phyloP scores from a whole-genome alignment of 176 grass and related monocot genomes.

The Hyparrhenia diplandra region DNA sequence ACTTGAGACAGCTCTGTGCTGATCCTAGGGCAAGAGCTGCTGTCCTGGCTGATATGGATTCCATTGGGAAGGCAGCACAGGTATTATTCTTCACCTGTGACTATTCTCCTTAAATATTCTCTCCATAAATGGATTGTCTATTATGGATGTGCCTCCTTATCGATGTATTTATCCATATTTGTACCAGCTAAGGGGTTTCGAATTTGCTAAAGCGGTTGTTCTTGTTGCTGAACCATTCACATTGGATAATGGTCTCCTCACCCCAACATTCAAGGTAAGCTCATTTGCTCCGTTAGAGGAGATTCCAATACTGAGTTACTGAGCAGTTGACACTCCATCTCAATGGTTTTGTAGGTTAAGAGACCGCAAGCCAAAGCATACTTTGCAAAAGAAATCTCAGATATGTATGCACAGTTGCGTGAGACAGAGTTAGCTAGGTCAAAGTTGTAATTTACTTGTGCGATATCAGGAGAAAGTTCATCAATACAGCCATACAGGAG shows the following conservation, averaged over 20 bases:
- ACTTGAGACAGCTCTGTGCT: constrained; percentile 52
- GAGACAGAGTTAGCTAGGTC: constrained; percentile 27
- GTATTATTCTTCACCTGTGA: constrained; percentile 18
- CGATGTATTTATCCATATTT: background rate
- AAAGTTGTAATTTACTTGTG: constrained; percentile 19
- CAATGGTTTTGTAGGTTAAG: constrained; percentile 54
- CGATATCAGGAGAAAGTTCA: constrained; percentile 1
- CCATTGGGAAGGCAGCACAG: constrained; percentile 74
- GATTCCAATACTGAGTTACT: background rate
- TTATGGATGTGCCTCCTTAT: background rate
- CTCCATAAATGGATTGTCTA: background rate
- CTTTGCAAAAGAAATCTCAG: constrained; percentile 75
- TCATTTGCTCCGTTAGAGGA: background rate
- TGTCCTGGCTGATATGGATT: constrained; percentile 86
- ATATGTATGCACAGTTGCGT: constrained; percentile 64
- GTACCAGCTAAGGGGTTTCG: constrained; percentile 84
- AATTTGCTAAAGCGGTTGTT: constrained; percentile 73
- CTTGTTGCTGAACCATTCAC: constrained; percentile 83
- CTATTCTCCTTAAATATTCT: background rate
- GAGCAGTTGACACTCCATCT: background rate
- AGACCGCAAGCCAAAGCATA: constrained; percentile 90
- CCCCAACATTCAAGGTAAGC: constrained; percentile 90
- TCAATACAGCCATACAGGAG: background rate
- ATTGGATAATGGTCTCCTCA: constrained; percentile 86
- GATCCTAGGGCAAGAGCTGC: constrained; percentile 65